phyloP scores from a whole-genome alignment of 805 yeast species.

The Debaryomyces maramus region DNA sequence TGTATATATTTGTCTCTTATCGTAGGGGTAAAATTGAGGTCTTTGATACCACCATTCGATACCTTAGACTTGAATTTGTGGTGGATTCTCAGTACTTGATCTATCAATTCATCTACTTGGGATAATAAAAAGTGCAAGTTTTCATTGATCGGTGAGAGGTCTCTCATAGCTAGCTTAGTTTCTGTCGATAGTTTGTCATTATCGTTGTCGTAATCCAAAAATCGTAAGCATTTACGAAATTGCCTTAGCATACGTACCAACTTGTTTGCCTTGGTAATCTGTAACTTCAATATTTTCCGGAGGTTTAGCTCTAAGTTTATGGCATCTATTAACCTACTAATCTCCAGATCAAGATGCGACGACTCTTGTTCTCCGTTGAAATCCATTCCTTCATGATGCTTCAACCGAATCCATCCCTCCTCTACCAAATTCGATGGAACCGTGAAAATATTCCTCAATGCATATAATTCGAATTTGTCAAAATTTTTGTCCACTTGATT shows the following conservation, averaged over 20 bases:
- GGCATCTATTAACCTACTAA: constrained; percentile 34
- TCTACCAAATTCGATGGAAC: constrained; percentile 66
- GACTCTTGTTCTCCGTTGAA: constrained; percentile 10
- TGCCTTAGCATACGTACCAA: constrained; percentile 31
- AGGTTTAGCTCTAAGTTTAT: constrained; percentile 46
- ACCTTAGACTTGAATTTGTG: constrained; percentile 25
- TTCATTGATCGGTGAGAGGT: constrained; percentile 48
- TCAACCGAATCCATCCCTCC: constrained; percentile 65
- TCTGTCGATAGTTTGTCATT: constrained; percentile 20
- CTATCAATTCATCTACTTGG: constrained; percentile 42
- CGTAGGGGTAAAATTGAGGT: constrained; percentile 27
- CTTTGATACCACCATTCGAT: constrained; percentile 17
- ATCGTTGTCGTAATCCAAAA: constrained; percentile 17
- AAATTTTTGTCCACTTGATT: constrained; percentile 76
- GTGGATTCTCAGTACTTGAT: constrained; percentile 26
- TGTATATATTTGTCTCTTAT: constrained; percentile 42
- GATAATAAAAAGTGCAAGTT: constrained; percentile 44
- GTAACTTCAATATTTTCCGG: constrained; percentile 41
- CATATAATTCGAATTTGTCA: constrained; percentile 82
- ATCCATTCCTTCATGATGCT: constrained; percentile 63
- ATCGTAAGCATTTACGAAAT: constrained; percentile 30
- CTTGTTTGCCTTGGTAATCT: constrained; percentile 37
- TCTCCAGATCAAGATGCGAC: constrained; percentile 26
- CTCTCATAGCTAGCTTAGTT: constrained; percentile 26
- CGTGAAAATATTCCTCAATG: constrained; percentile 70